A percentile compares a stretch with the other conserved stretches of the same genome.
These are phyloP conservation scores for Trichoderma sp. DNA, from an alignment of 2,329 filamentous ascomycete genomes.

Conservation along the genomic window DNA sequence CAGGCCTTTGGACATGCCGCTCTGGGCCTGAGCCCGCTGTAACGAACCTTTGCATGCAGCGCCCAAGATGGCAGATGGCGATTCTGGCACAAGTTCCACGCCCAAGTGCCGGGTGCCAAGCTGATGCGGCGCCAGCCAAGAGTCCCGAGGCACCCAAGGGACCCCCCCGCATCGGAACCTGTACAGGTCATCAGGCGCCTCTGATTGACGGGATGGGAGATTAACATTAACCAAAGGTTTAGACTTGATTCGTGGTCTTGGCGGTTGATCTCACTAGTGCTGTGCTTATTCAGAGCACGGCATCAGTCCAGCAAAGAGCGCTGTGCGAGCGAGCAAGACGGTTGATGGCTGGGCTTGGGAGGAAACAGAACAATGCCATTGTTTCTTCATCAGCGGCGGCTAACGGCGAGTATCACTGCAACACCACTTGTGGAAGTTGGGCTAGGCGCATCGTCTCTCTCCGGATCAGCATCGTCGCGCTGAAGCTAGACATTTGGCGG, in stretches of 20 bases:
- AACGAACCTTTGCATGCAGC: slow-evolving; percentile 11
- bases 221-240: slow-evolving; percentile 18
- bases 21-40: slow-evolving; percentile 21
- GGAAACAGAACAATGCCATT: not conserved
- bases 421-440: not conserved
- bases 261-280: slow-evolving; percentile 15
- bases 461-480: not conserved
- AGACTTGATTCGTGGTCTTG: not conserved
- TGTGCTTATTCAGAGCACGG: not conserved
- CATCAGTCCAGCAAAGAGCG: not conserved
- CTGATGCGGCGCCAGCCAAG: slow-evolving; percentile 11
- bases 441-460: not conserved
- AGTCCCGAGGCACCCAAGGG: not conserved
- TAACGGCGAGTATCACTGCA: not conserved
- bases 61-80: slow-evolving; percentile 9
- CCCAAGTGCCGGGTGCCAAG: slow-evolving; percentile 20
- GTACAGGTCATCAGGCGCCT: slow-evolving; percentile 7
- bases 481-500: not conserved
- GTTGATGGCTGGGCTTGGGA: not conserved
- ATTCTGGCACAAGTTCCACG: slow-evolving; percentile 18
- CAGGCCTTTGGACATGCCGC: slow-evolving; percentile 16
- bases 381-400: not conserved
- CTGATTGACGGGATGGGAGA: slow-evolving; percentile 10
- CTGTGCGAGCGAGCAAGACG: not conserved
- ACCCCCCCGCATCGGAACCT: slow-evolving; percentile 1